Conservation (phyloP, 371 early-diverging fungal species). For the Batkoa obscura region DNA sequence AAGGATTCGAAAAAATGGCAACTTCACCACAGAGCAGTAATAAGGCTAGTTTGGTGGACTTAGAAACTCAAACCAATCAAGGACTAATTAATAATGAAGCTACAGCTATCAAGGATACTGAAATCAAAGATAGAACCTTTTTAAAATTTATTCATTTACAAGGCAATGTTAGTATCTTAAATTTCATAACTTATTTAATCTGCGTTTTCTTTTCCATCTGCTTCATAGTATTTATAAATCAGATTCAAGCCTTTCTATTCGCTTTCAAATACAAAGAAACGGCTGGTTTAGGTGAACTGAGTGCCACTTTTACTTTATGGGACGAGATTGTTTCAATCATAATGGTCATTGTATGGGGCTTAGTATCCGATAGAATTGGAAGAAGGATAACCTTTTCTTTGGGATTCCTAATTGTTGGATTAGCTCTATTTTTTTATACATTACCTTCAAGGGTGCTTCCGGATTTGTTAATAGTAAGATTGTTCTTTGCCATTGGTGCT, state of each 20-base stretch:
- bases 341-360: slow-evolving; percentile 27
- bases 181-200: slow-evolving; percentile 27
- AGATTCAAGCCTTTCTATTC: slow-evolving; percentile 14
- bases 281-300: slow-evolving; percentile 6
- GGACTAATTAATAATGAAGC: too few species aligned
- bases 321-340: slow-evolving; percentile 35
- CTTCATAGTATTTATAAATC: slow-evolving; percentile 28
- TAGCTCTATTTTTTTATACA: slow-evolving; percentile 20
- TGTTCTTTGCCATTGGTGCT: slow-evolving; percentile 43
- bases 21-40: too few species aligned
- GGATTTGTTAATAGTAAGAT: slow-evolving; percentile 22
- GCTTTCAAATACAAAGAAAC: slow-evolving; percentile 9
- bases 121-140: too few species aligned
- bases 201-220: slow-evolving; percentile 30
- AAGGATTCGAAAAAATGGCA: too few species aligned
- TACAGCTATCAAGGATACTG: too few species aligned
- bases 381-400: slow-evolving; percentile 22
- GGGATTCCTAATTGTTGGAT: slow-evolving; percentile 24
- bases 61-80: too few species aligned
- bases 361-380: slow-evolving; percentile 25
- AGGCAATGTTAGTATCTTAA: slow-evolving; percentile 14
- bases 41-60: too few species aligned
- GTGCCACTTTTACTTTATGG: slow-evolving; percentile 26
- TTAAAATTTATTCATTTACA: too few species aligned
- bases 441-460: slow-evolving; percentile 22